Percentiles rank a stretch among this genome's conserved stretches.
These are phyloP conservation scores for Vitis rotundifolia DNA, from an alignment of 164 flowering plant species.

Conservation along the genomic window DNA sequence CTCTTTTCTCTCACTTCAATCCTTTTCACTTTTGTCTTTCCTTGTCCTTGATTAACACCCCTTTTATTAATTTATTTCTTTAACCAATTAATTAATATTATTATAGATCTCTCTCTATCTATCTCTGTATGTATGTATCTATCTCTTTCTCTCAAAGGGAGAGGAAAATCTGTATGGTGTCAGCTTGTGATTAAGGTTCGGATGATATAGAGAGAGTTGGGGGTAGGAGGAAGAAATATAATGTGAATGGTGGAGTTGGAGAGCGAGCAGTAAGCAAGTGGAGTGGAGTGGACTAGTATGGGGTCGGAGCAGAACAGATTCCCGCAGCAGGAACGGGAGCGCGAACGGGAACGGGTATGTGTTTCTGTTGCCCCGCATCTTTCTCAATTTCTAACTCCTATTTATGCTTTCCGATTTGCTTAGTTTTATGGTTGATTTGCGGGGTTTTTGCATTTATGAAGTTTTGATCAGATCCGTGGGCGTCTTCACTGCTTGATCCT, in stretches of 20 bases:
- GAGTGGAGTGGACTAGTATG: slow-evolving; percentile 9
- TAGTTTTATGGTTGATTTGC: background rate
- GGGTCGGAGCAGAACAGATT: slow-evolving; percentile 42
- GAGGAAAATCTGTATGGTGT: slow-evolving; percentile 15
- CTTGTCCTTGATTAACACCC: slow-evolving; percentile 14
- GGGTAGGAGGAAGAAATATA: no score
- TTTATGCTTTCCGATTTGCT: background rate
- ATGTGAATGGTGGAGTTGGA: background rate
- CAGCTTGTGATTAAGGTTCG: slow-evolving; percentile 10
- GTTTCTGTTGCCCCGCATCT: no score
- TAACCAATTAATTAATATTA: background rate
- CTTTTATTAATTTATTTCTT: background rate
- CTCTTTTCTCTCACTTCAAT: slow-evolving; percentile 7
- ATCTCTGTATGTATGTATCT: background rate
- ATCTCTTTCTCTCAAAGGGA: background rate
- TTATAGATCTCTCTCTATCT: background rate
- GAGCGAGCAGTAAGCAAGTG: background rate
- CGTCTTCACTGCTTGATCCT: no score
- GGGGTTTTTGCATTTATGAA: no score
- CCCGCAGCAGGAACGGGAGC: slow-evolving; percentile 27
- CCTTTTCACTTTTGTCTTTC: slow-evolving; percentile 25
- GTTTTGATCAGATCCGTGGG: no score
- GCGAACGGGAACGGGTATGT: slow-evolving; percentile 12
- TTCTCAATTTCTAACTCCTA: background rate
- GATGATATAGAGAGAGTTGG: no score